Percentiles rank a stretch among this genome's conserved stretches.
Evolutionary conservation across 345 rosid species (phyloP).

Genomic region (Laguncularia racemosa): DNA sequence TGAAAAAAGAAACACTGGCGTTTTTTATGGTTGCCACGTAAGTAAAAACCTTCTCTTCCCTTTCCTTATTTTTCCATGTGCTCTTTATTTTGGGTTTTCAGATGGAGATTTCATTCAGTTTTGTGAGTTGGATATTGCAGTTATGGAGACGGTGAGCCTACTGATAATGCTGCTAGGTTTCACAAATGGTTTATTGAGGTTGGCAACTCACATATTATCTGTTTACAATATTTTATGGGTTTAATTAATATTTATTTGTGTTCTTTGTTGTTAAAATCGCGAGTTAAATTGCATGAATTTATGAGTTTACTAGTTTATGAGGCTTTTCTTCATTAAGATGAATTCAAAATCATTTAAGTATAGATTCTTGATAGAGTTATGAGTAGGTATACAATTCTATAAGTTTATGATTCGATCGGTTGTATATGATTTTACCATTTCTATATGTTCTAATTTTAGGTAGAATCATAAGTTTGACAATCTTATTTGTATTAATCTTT

Average conservation of each 20-base stretch:
- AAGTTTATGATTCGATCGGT: too few species aligned
- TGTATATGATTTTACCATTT: too few species aligned
- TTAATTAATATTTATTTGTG: conserved; percentile 7
- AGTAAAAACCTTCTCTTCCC: conserved; percentile 14
- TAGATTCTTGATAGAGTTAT: too few species aligned
- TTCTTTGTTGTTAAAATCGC: too few species aligned
- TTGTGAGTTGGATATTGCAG: conserved; percentile 28
- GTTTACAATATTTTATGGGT: conserved; percentile 3
- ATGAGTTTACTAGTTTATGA: too few species aligned
- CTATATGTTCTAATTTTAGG: too few species aligned
- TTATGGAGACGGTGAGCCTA: conserved; percentile 99
- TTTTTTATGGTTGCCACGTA: conserved; percentile 96
- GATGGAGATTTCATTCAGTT: neutral
- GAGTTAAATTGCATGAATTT: too few species aligned
- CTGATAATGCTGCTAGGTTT: conserved; percentile 98
- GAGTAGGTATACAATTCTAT: too few species aligned
- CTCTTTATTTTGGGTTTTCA: neutral
- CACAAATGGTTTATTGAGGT: conserved; percentile 98
- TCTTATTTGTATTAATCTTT: conserved; percentile 8
- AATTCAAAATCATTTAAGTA: too few species aligned
- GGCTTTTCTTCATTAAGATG: too few species aligned
- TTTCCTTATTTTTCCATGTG: neutral
- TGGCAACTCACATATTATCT: conserved; percentile 3
- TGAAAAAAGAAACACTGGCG: conserved; percentile 75
- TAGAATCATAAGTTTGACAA: too few species aligned